These are phyloP conservation scores for Musa schizocarpa DNA, from an alignment of 176 grass and related monocot species.

Conservation along the genomic window DNA sequence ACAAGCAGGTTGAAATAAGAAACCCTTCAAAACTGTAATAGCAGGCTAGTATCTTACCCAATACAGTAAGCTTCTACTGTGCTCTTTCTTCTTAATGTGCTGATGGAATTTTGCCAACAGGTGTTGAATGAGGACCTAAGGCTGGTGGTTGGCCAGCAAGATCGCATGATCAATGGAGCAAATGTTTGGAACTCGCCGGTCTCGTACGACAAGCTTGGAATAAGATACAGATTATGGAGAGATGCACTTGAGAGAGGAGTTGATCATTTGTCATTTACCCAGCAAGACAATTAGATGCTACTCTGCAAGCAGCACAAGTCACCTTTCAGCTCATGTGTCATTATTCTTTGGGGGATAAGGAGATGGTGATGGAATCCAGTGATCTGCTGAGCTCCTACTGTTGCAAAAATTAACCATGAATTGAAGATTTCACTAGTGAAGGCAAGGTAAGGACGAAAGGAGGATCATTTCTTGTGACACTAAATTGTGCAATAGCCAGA, in stretches of 20 bases:
- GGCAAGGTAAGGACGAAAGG: not conserved
- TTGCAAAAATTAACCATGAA: not conserved
- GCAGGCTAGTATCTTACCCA: too few relatives aligned
- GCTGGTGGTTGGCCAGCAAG: slow-evolving; percentile 84
- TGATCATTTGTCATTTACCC: slow-evolving; percentile 50
- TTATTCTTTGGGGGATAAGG: slow-evolving; percentile 23
- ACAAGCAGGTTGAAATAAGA: too few relatives aligned
- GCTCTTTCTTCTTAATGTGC: not conserved
- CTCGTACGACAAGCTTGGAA: slow-evolving; percentile 85
- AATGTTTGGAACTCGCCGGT: slow-evolving; percentile 88
- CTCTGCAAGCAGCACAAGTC: slow-evolving; percentile 5
- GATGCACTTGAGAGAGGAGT: slow-evolving; percentile 54
- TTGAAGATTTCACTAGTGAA: slow-evolving; percentile 16
- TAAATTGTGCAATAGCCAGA: slow-evolving; percentile 37
- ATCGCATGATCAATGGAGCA: slow-evolving; percentile 82
- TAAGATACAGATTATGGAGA: slow-evolving; percentile 79
- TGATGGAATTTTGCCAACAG: slow-evolving; percentile 23
- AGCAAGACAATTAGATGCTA: slow-evolving; percentile 40
- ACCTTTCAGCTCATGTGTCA: slow-evolving; percentile 21
- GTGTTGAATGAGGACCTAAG: slow-evolving; percentile 94
- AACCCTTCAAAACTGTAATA: too few relatives aligned
- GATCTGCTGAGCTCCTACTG: not conserved
- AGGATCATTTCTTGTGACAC: slow-evolving; percentile 15
- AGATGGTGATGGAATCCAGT: not conserved
- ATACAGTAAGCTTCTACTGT: not conserved